Evolutionary conservation across 1,284 basidiomycete species (phyloP), one percentile per base, ranked within the genome.

Genomic region (Pascua sp.): DNA sequence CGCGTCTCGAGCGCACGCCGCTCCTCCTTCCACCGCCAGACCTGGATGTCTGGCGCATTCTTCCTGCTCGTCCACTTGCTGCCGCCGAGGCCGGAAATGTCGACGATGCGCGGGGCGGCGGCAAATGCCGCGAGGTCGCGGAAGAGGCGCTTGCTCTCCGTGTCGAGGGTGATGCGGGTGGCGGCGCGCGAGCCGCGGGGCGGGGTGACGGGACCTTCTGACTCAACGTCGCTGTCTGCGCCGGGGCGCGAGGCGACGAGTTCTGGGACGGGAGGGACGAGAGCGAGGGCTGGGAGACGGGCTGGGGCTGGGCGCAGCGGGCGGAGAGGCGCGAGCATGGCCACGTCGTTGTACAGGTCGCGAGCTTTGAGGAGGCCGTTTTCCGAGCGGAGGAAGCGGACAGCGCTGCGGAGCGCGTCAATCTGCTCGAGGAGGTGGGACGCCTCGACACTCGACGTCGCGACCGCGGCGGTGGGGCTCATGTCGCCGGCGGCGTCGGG

Each of bases 291-390:
- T 57, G 60, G 0, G 55, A 53, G 11, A 32, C 24, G 24, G 24
- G 24, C 4, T 3, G 44, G 38, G 7, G 24, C 24, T 32, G 24
- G 24, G 5, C 55, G 44, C 17, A 61, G 37, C 11, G 40, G 15
- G 13, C 56, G 78, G 11, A 94, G 81, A 0, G 80, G 78, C 11
- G 87, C 89, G 0, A 98, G 80, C 4, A 84, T 74, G 61, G 88
- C 83, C 56, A 98, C 85, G 67, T 92, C 89, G 55, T 84, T 82
- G 62, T 94, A 84, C 1, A 97, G 81, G 68, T 92, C 90, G 70
- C 90, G 87, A 2, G 91, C 88, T 71, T 90, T 94, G 73, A 98
- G 85, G 71, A 89, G 89, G 1, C 89, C 84, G 74, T 98, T 98
- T 76, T 98, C 95, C 41, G 83, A 85, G 16, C 93, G 86, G 36